phyloP scores from a whole-genome alignment of 139 green algal genomes.

The Ulvella scutata region DNA sequence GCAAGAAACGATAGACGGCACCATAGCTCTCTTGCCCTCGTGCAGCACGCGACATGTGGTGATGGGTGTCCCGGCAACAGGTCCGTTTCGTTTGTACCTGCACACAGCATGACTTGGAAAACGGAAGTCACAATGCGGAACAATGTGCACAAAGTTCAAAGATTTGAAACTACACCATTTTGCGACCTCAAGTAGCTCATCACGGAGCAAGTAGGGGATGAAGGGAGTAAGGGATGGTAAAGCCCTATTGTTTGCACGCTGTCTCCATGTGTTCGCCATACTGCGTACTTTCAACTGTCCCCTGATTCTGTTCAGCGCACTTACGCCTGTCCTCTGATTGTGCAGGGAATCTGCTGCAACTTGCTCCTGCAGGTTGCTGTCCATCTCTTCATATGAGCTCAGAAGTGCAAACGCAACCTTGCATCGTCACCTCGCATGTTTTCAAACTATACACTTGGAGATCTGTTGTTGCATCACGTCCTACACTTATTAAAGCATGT shows the following conservation, averaged over 20 bases:
- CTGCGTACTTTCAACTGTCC: background rate
- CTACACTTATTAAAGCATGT: too few species aligned
- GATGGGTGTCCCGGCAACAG: background rate
- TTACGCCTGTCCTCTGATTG: too few species aligned
- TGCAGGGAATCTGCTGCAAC: too few species aligned
- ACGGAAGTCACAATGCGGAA: background rate
- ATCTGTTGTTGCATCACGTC: too few species aligned
- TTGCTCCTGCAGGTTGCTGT: too few species aligned
- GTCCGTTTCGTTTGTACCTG: background rate
- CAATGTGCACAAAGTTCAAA: background rate
- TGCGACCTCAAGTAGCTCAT: background rate
- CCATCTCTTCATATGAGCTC: too few species aligned
- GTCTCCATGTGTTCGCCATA: background rate
- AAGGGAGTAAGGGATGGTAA: background rate
- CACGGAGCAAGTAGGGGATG: background rate
- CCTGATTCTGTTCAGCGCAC: background rate
- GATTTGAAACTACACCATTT: background rate
- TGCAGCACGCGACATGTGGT: background rate
- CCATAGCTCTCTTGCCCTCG: background rate
- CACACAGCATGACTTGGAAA: background rate
- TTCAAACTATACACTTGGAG: too few species aligned
- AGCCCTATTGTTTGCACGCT: background rate
- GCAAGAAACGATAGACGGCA: constrained; percentile 12
- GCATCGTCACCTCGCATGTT: too few species aligned
- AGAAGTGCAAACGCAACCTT: too few species aligned